Base-by-base conservation (phyloP, 345 rosid genomes). In the Gossypium bickii region DNA sequence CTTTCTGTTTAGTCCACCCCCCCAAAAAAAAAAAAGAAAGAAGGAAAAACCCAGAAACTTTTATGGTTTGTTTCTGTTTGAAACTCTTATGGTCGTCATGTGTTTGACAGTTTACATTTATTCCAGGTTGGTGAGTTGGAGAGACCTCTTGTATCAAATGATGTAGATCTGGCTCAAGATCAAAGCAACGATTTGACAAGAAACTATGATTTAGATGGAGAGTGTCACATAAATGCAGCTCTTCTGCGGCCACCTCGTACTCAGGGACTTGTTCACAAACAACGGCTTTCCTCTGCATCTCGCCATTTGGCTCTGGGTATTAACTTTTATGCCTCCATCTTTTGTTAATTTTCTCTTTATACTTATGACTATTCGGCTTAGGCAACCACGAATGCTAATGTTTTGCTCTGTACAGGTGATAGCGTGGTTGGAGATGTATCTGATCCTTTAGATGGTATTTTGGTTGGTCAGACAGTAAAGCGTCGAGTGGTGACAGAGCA, bases 381-480 rank as follows among this genome's bases (percentile, higher is more conserved):
- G 24, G 65, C 12, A 47, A 41, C 45, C 60, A 69, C 17, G 44
- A 60, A 67, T 22, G 64, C 66, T 47, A 9, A 17, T 51, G 48
- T 9, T 75, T 20, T 62, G 25, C 64, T 77, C 73, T 52, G 48
- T 48, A 65, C 77, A 90, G 97, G 86, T 72, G 94, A 83, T 82
- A 85, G 87, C 80, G 78, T 92, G 78, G 73, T 85, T 74, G 77
- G 87, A 71, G 90, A 91, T 74, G 71, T 89, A 74, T 78, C 90
- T 72, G 93, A 92, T 74, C 71, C 80, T 25, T 43, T 79, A 52
- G 94, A 89, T 38, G 86, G 85, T 76, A 45, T 83, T 72, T 77
- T 74, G 75, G 67, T 87, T 78, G 94, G 94, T 62, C 91, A 87
- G 85, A 91, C 96, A 7, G 86, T 89, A 71, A 91, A 85, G 80